Percentiles rank a stretch among this genome's conserved stretches.
Evolutionary conservation across 78 protist species (phyloP).

Genomic region (Dictyostelium intermedium): DNA sequence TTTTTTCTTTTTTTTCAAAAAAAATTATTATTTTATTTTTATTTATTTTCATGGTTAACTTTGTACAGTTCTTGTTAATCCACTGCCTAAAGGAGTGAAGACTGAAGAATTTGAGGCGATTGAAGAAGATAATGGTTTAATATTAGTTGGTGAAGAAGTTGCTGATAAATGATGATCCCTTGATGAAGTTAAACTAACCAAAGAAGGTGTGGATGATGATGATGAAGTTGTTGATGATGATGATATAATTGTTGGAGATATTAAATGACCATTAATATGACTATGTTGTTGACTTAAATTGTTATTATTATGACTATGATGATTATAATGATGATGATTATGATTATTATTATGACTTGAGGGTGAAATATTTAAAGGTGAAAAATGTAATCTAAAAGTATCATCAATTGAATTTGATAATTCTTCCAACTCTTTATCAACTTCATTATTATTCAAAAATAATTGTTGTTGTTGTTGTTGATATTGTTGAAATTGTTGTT

Average conservation of each 20-base stretch:
- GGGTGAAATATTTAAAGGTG: slow-evolving; percentile 9
- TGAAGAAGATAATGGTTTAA: not conserved
- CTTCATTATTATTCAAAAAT: not conserved
- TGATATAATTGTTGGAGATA: not conserved
- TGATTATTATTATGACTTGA: not conserved
- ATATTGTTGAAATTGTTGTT: slow-evolving; percentile 1
- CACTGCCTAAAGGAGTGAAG: not conserved
- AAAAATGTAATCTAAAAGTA: not conserved
- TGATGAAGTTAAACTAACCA: not conserved
- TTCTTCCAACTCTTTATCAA: slow-evolving; percentile 4
- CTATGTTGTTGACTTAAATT: not conserved
- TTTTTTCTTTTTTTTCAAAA: too few species aligned
- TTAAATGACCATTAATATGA: not conserved
- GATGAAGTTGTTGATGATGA: not conserved
- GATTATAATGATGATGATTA: not conserved
- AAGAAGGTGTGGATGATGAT: not conserved
- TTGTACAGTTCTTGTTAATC: not conserved
- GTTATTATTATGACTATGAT: not conserved
- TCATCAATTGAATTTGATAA: not conserved
- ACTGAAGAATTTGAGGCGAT: not conserved
- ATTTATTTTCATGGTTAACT: not conserved
- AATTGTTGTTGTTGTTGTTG: slow-evolving; percentile 12
- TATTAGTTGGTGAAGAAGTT: not conserved
- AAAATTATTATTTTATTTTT: too few species aligned
- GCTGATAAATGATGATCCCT: not conserved